A percentile compares a stretch with the other conserved stretches of the same genome.
Evolutionary conservation across 169 alveolate species (phyloP).

Genomic region (Amoebophrya sp.): DNA sequence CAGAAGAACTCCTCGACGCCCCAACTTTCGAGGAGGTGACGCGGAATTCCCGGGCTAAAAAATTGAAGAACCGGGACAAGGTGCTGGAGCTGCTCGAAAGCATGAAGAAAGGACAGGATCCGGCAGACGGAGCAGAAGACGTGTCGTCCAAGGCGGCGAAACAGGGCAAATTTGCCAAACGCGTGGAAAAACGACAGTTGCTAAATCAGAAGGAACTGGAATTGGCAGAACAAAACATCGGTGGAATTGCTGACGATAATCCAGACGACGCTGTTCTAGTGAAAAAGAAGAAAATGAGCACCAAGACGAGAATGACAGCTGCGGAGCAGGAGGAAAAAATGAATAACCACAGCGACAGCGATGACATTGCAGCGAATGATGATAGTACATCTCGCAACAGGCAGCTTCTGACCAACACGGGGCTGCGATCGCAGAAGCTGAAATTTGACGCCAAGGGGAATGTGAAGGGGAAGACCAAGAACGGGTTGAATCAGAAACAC

Average conservation of each 20-base stretch:
- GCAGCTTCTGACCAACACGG: not conserved
- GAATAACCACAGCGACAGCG: not conserved
- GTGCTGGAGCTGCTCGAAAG: not conserved
- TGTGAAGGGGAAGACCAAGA: not conserved
- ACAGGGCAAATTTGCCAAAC: not conserved
- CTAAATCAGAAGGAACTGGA: not conserved
- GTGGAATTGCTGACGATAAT: not conserved
- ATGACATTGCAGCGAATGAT: not conserved
- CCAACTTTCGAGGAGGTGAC: not conserved
- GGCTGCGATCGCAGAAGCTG: not conserved
- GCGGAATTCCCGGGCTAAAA: not conserved
- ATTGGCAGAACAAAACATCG: no score
- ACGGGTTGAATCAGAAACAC: not conserved
- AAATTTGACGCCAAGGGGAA: not conserved
- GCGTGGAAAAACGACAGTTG: not conserved
- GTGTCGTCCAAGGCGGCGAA: conserved; percentile 33
- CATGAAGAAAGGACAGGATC: no score
- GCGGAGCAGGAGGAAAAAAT: not conserved
- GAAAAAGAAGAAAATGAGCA: not conserved
- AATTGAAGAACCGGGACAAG: conserved; percentile 12
- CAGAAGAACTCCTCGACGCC: no score
- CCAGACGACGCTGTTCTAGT: not conserved
- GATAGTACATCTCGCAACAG: no score
- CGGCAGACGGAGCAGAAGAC: no score
- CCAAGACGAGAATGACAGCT: not conserved